Evolutionary conservation across 106 monocot species (phyloP), one percentile per base, ranked within the genome.

Genomic region (Dioscorea alata): DNA sequence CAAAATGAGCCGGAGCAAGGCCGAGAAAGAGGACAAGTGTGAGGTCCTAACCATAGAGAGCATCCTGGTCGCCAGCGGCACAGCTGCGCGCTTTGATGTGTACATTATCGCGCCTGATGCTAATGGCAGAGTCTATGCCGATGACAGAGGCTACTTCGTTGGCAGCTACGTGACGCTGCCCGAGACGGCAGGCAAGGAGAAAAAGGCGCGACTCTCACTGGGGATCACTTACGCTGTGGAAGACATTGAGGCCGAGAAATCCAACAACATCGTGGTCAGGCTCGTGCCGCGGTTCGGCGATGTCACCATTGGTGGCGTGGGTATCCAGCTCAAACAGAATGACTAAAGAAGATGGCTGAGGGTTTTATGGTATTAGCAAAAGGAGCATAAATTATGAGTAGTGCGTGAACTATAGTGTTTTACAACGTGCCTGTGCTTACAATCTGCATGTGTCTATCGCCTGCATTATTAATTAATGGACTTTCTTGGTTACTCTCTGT

Each of bases 231-330:
- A 35, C 7, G 14, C 60, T 7, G 33, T 78, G 18, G 77, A 78
- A 35, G 77, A 78, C 35, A 48, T 73, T 22, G 61, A 65, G 12
- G 72, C 60, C 23, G 72, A 78, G 22, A 53, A 68, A 34, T 66
- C 78, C 60, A 67, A 78, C 15, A 73, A 78, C 54, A 21, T 78
- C 67, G 66, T 78, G 34, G 67, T 78, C 61, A 73, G 73, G 28
- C 32, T 78, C 20, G 72, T 78, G 17, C 78, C 73, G 4, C 20
- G 57, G 2, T 21, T 31, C 58, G 78, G 78, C 1, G 59, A 73
- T 19, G 49, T 73, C 33, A 72, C 78, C 52, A 23, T 78, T 2
- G 72, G 60, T 6, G 65, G 60, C 34, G 34, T 34, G 34, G 7
- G 34, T 34, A 34, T 34, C 34, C 34, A 4, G 34, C 34, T 34